Conservation (phyloP, 1,139 yeast species). For the Blastobotrys arbuscula region DNA sequence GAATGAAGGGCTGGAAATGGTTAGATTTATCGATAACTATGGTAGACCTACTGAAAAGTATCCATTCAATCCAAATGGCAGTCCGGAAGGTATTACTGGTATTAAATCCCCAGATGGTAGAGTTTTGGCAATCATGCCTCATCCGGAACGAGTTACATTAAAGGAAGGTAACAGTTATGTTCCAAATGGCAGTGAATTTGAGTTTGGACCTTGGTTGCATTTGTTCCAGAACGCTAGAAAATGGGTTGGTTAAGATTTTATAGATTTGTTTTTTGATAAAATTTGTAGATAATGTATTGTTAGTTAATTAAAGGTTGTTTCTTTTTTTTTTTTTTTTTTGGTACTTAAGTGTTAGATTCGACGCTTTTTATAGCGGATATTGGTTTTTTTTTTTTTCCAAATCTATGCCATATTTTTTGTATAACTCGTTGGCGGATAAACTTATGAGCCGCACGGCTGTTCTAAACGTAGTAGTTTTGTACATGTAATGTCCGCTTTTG, state of each 20-base stretch:
- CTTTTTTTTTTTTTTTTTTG: too few species aligned
- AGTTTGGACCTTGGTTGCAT: slow-evolving; percentile 87
- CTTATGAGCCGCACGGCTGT: too few species aligned
- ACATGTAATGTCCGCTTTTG: too few species aligned
- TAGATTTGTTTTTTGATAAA: too few species aligned
- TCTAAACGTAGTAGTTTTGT: too few species aligned
- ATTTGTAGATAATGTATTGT: not conserved
- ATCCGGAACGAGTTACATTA: slow-evolving; percentile 93
- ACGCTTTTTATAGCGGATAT: too few species aligned
- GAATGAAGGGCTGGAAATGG: slow-evolving; percentile 49
- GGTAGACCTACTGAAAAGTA: slow-evolving; percentile 76
- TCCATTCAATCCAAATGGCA: slow-evolving; percentile 97
- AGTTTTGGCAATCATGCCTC: slow-evolving; percentile 99
- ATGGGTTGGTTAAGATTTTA: slow-evolving; percentile 80
- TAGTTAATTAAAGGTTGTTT: too few species aligned
- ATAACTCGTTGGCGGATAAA: too few species aligned
- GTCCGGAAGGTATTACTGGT: slow-evolving; percentile 91
- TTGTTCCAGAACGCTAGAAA: slow-evolving; percentile 88
- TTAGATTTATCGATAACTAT: slow-evolving; percentile 85
- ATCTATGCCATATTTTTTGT: too few species aligned
- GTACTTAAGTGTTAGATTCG: too few species aligned
- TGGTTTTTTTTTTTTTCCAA: too few species aligned
- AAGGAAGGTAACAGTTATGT: slow-evolving; percentile 88
- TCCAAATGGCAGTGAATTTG: slow-evolving; percentile 46
- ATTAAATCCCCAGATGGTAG: slow-evolving; percentile 86